Conservation (phyloP, 306 rosid species). For the Glycine soja region DNA sequence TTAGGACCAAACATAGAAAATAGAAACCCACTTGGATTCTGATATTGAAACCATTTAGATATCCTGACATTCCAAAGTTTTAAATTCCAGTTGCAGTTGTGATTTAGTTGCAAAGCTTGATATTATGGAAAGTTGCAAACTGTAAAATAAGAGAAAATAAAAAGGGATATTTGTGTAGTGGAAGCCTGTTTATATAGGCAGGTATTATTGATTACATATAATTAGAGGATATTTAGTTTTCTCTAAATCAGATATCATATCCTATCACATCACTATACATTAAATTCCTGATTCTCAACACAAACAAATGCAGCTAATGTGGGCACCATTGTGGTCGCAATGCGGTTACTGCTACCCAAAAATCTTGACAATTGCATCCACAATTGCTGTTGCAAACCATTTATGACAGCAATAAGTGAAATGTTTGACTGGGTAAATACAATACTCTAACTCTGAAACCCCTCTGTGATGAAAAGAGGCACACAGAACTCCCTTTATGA, state of each 20-base stretch:
- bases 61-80: neutral
- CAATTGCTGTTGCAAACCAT: neutral
- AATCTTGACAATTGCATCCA: neutral
- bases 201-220: no score
- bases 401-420: neutral
- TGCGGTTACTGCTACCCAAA: neutral
- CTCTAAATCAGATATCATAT: no score
- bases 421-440: neutral
- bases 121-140: neutral
- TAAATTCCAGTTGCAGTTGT: neutral
- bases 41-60: neutral
- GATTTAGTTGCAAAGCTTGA: neutral
- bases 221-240: no score
- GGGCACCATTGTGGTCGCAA: neutral
- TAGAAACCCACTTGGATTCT: neutral
- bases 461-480: constrained; percentile 6
- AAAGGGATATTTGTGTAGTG: no score
- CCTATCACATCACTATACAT: no score
- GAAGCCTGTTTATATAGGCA: no score
- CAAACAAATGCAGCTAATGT: neutral
- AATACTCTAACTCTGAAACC: neutral
- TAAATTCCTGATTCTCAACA: no score
- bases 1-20: neutral
- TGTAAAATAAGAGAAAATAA: no score
- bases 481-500: neutral